phyloP scores from a whole-genome alignment of 2,329 filamentous ascomycete genomes.

The Monilinia laxa region DNA sequence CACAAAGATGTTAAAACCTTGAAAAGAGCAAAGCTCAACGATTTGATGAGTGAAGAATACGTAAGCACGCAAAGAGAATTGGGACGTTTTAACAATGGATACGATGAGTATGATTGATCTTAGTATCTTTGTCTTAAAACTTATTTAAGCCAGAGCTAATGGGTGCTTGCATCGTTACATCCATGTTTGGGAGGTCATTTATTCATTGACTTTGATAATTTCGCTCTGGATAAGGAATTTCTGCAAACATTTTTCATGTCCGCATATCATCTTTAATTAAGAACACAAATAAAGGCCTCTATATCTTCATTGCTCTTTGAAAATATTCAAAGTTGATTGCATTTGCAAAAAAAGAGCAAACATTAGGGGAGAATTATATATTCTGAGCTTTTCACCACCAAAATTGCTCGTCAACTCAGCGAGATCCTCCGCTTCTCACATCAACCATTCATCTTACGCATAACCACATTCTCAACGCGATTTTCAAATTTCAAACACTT shows the following conservation, averaged over 20 bases:
- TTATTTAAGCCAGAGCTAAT: neutral
- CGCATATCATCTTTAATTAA: neutral
- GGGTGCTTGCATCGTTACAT: neutral
- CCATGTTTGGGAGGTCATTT: neutral
- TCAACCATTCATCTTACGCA: neutral
- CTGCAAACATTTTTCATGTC: neutral
- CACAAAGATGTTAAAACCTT: conserved; percentile 66
- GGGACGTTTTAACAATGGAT: conserved; percentile 56
- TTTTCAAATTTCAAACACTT: neutral
- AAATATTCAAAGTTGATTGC: neutral
- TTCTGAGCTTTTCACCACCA: neutral
- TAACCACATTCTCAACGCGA: neutral
- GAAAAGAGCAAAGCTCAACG: conserved; percentile 55
- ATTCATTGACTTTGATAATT: neutral
- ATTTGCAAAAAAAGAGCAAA: neutral
- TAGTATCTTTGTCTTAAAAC: neutral
- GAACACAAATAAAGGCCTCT: neutral
- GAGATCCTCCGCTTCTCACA: neutral
- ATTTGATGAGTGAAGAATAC: conserved; percentile 60
- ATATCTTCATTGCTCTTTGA: neutral
- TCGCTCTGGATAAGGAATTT: neutral
- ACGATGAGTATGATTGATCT: conserved; percentile 48
- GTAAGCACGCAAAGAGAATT: conserved; percentile 62
- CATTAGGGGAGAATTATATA: neutral
- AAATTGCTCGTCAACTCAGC: neutral